These are phyloP conservation scores for Brasenia schreberi DNA, from an alignment of 164 flowering plant genomes.

Conservation along the genomic window DNA sequence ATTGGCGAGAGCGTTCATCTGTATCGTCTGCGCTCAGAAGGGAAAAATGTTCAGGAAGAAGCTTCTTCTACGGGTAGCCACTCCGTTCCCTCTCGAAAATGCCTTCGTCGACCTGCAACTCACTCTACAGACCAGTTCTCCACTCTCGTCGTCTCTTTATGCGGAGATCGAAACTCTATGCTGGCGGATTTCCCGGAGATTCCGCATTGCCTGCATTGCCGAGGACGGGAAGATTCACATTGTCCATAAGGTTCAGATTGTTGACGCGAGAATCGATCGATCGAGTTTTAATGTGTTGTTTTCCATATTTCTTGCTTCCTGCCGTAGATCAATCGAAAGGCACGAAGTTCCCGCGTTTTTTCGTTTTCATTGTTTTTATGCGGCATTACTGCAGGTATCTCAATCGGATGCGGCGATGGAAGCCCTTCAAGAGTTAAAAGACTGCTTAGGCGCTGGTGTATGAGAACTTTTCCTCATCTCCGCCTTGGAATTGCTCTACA, in stretches of 20 bases:
- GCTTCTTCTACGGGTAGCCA: conserved; percentile 1
- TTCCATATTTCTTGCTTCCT: not conserved
- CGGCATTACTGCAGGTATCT: conserved; percentile 1
- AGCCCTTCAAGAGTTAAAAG: not conserved
- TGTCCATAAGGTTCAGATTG: conserved; percentile 5
- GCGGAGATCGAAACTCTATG: conserved; percentile 4
- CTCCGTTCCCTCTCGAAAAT: conserved; percentile 1
- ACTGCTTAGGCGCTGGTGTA: no score
- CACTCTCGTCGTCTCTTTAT: not conserved
- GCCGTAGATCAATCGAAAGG: not conserved
- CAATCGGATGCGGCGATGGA: not conserved
- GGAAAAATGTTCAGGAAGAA: conserved; percentile 4
- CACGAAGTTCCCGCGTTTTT: not conserved
- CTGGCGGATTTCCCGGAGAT: conserved; percentile 8
- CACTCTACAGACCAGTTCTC: not conserved
- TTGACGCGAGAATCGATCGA: not conserved
- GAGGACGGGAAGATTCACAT: conserved; percentile 6
- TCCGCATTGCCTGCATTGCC: conserved; percentile 7
- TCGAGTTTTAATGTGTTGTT: not conserved
- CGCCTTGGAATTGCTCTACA: no score
- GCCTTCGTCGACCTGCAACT: not conserved
- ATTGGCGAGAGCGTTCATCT: no score
- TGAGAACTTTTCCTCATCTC: no score
- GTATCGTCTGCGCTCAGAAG: no score
- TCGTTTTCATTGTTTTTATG: not conserved